These are phyloP conservation scores for Coemansia sp. DNA, from an alignment of 192 early-diverging fungal species.

Conservation along the genomic window DNA sequence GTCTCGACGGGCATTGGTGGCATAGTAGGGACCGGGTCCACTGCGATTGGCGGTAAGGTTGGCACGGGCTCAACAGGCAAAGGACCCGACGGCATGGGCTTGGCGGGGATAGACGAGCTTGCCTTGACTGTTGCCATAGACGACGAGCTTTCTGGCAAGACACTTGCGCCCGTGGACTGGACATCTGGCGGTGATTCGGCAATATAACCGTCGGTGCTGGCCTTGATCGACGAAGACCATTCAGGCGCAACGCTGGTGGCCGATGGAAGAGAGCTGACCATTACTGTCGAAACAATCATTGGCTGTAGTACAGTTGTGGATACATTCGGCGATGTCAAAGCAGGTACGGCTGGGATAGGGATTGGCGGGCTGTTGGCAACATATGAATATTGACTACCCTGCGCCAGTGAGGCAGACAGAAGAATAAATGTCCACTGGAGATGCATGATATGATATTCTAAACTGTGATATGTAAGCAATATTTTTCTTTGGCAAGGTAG, in stretches of 20 bases:
- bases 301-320: neutral
- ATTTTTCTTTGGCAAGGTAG: neutral
- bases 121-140: neutral
- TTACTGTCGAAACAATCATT: slow-evolving; percentile 14
- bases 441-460: slow-evolving; percentile 26
- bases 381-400: slow-evolving; percentile 36
- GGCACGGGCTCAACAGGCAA: slow-evolving; percentile 3
- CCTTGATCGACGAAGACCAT: neutral
- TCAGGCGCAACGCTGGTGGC: neutral
- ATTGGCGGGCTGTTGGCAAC: slow-evolving; percentile 25
- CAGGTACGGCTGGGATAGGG: slow-evolving; percentile 9
- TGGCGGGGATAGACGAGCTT: neutral
- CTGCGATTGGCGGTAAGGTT: neutral
- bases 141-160: neutral
- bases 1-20: slow-evolving; percentile 8
- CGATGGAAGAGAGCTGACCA: neutral
- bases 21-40: slow-evolving; percentile 4
- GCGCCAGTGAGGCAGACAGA: slow-evolving; percentile 28
- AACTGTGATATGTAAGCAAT: neutral
- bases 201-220: slow-evolving; percentile 29
- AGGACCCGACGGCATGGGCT: slow-evolving; percentile 10
- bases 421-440: slow-evolving; percentile 51
- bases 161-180: slow-evolving; percentile 11
- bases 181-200: slow-evolving; percentile 27
- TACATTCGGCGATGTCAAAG: neutral